Evolutionary conservation across 2,329 filamentous ascomycete genomes (phyloP).

Genomic region (Xylaria sp.): DNA sequence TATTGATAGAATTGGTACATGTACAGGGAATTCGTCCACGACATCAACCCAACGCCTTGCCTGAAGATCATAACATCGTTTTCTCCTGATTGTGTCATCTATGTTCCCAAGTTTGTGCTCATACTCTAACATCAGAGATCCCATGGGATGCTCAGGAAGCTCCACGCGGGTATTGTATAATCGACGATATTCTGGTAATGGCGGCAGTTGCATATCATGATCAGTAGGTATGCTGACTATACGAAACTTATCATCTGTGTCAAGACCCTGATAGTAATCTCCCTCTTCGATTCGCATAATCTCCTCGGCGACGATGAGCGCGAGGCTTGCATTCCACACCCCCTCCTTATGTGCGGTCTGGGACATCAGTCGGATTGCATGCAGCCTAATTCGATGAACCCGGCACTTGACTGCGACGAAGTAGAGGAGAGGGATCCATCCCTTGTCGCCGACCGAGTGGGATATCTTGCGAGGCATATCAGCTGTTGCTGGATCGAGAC

Average conservation of each 20-base stretch:
- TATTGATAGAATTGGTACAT: background rate
- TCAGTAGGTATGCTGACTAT: constrained; percentile 27
- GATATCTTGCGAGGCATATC: constrained; percentile 46
- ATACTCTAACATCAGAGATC: constrained; percentile 29
- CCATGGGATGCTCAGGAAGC: constrained; percentile 33
- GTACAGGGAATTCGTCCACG: background rate
- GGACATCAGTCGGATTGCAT: constrained; percentile 42
- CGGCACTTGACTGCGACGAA: constrained; percentile 61
- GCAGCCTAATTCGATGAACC: constrained; percentile 53
- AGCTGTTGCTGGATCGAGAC: constrained; percentile 7
- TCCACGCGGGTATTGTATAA: constrained; percentile 30
- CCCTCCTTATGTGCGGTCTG: constrained; percentile 37
- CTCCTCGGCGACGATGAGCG: constrained; percentile 23
- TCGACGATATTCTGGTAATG: constrained; percentile 34
- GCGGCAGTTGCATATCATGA: constrained; percentile 25
- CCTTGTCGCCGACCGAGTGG: constrained; percentile 55
- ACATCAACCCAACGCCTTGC: constrained; percentile 21
- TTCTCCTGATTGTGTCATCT: constrained; percentile 4
- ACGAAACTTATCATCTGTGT: constrained; percentile 30
- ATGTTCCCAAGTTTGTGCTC: constrained; percentile 19
- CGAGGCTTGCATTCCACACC: constrained; percentile 34
- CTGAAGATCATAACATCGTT: constrained; percentile 30
- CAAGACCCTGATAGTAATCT: constrained; percentile 22
- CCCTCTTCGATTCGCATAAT: constrained; percentile 37
- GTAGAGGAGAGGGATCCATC: constrained; percentile 59